Evolutionary conservation across 495 filamentous ascomycete species (phyloP).

Genomic region (Penicillium nucicola): DNA sequence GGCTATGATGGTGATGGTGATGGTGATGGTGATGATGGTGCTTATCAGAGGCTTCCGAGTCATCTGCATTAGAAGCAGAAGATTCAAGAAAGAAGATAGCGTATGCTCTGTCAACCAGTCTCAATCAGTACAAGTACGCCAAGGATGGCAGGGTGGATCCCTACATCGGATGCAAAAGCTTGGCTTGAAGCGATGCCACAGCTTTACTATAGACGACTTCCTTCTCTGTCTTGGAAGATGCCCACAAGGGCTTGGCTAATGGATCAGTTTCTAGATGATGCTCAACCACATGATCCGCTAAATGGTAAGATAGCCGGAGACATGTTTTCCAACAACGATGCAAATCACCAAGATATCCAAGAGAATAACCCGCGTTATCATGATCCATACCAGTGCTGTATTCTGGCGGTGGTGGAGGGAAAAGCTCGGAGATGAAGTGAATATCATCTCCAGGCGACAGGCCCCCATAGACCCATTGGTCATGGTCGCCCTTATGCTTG

Average conservation of each 20-base stretch:
- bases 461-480: neutral
- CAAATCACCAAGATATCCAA: slow-evolving; percentile 28
- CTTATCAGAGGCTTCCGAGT: neutral
- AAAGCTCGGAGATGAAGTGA: slow-evolving; percentile 26
- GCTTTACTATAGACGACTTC: slow-evolving; percentile 26
- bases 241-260: slow-evolving; percentile 15
- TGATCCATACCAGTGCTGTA: slow-evolving; percentile 13
- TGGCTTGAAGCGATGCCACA: slow-evolving; percentile 21
- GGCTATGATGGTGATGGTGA: neutral
- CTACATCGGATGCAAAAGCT: slow-evolving; percentile 25
- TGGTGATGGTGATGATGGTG: neutral
- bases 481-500: neutral
- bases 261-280: slow-evolving; percentile 26
- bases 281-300: slow-evolving; percentile 23
- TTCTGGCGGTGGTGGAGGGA: slow-evolving; percentile 29
- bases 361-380: slow-evolving; percentile 26
- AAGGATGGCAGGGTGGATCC: neutral
- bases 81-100: slow-evolving; percentile 30
- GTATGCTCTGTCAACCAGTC: slow-evolving; percentile 17
- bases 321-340: slow-evolving; percentile 29
- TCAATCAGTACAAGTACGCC: no score
- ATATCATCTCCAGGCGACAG: slow-evolving; percentile 24
- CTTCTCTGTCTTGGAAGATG: slow-evolving; percentile 26
- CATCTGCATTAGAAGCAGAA: slow-evolving; percentile 6
- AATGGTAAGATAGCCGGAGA: slow-evolving; percentile 23